These are phyloP conservation scores for Hypericum androsaemum DNA, from an alignment of 345 rosid genomes.

Conservation along the genomic window DNA sequence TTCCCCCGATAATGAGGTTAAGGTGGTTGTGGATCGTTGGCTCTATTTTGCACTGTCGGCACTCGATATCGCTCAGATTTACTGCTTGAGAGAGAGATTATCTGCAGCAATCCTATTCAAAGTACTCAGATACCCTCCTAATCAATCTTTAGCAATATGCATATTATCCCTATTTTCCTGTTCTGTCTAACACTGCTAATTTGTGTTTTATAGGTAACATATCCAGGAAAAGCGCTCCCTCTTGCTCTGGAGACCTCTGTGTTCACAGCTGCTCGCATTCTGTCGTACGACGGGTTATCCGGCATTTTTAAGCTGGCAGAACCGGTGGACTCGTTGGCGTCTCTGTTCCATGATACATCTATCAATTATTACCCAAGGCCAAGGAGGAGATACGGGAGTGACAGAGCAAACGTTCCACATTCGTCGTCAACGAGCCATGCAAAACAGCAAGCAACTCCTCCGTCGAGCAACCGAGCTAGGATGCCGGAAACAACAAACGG, in stretches of 20 bases:
- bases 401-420: too few relatives aligned
- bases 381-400: too few relatives aligned
- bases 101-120: conserved; percentile 65
- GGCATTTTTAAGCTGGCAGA: conserved; percentile 35
- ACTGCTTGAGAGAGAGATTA: conserved; percentile 75
- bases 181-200: conserved; percentile 3
- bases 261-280: conserved; percentile 41
- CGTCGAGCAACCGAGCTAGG: too few relatives aligned
- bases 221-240: conserved; percentile 54
- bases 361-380: too few relatives aligned
- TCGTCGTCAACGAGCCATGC: too few relatives aligned
- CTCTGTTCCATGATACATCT: background rate
- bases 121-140: conserved; percentile 15
- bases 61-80: conserved; percentile 78
- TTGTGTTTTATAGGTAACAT: conserved; percentile 37
- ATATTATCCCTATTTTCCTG: background rate
- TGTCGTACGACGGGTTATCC: conserved; percentile 49
- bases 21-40: conserved; percentile 70
- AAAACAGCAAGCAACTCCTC: too few relatives aligned
- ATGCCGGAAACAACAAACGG: too few relatives aligned
- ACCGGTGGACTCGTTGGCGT: conserved; percentile 31
- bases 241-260: conserved; percentile 58
- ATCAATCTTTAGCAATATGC: background rate
- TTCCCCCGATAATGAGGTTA: conserved; percentile 61
- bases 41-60: conserved; percentile 61